Conservation (phyloP, 257 asterid genomes). For the Buddleja alternifolia region DNA sequence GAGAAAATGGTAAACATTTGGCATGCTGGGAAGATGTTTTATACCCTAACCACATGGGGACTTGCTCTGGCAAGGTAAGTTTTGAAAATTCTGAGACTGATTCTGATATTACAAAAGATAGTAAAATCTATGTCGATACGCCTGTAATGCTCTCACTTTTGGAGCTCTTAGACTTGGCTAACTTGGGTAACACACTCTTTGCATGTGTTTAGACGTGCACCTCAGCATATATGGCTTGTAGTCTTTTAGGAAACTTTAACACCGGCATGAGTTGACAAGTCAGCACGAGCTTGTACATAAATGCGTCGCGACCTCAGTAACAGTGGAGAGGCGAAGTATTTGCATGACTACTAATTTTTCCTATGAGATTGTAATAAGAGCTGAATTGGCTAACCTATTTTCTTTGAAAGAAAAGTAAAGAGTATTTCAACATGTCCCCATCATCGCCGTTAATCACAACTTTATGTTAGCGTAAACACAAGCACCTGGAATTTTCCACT, state of each 20-base stretch:
- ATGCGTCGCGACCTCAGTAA: background rate
- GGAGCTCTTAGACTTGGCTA: background rate
- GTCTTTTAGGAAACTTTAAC: background rate
- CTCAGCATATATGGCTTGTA: background rate
- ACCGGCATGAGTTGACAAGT: background rate
- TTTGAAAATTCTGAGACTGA: background rate
- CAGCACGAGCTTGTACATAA: background rate
- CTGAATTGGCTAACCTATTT: background rate
- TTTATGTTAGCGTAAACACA: background rate
- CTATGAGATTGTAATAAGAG: too few relatives aligned
- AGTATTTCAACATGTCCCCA: background rate
- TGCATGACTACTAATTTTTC: background rate
- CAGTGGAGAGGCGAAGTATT: background rate
- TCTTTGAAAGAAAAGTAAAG: background rate
- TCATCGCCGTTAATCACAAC: background rate
- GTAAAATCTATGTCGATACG: background rate
- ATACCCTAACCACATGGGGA: conserved; percentile 88
- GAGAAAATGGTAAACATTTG: conserved; percentile 79
- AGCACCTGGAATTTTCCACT: background rate
- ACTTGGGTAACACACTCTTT: background rate
- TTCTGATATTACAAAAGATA: background rate
- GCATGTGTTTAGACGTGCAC: background rate
- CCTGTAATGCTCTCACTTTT: background rate
- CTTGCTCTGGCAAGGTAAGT: conserved; percentile 85
- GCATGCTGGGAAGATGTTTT: conserved; percentile 82